These are phyloP conservation scores for Medicago lupulina DNA, from an alignment of 306 rosid genomes.

Conservation along the genomic window DNA sequence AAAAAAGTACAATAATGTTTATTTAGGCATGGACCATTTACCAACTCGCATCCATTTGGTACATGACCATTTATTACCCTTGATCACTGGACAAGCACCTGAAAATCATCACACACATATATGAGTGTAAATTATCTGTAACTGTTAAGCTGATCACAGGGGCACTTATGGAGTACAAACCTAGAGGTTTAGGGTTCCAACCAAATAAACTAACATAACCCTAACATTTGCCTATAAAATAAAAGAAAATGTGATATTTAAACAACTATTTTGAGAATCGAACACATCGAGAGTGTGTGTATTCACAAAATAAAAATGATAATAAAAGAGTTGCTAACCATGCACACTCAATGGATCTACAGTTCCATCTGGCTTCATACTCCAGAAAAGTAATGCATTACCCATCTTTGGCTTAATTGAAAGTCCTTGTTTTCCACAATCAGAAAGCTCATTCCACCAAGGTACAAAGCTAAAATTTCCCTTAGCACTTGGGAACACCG, in stretches of 20 bases:
- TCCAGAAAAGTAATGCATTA: slow-evolving; percentile 95
- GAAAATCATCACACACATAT: slow-evolving; percentile 41
- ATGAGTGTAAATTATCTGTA: slow-evolving; percentile 1
- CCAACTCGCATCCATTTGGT: slow-evolving; percentile 86
- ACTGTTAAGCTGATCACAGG: background rate
- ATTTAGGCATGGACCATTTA: slow-evolving; percentile 26
- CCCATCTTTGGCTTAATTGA: slow-evolving; percentile 94
- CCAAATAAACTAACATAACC: no score
- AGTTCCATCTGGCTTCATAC: slow-evolving; percentile 91
- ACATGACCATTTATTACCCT: slow-evolving; percentile 93
- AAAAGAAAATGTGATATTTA: no score
- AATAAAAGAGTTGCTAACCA: slow-evolving; percentile 66
- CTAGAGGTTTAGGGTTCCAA: no score
- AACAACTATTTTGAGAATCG: no score
- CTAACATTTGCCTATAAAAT: no score
- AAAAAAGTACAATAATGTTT: slow-evolving; percentile 40
- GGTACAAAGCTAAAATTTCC: slow-evolving; percentile 87
- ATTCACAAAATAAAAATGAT: no score
- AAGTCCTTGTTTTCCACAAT: slow-evolving; percentile 84
- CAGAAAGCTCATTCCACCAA: slow-evolving; percentile 96
- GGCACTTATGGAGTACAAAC: background rate
- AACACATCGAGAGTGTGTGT: no score
- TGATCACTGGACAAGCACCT: slow-evolving; percentile 96
- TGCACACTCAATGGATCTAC: slow-evolving; percentile 88
- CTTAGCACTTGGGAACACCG: slow-evolving; percentile 86